Percentiles rank a stretch among this genome's conserved stretches.
These are phyloP conservation scores for Calamus simplicifolius DNA, from an alignment of 176 grass and related monocot species.

Conservation along the genomic window DNA sequence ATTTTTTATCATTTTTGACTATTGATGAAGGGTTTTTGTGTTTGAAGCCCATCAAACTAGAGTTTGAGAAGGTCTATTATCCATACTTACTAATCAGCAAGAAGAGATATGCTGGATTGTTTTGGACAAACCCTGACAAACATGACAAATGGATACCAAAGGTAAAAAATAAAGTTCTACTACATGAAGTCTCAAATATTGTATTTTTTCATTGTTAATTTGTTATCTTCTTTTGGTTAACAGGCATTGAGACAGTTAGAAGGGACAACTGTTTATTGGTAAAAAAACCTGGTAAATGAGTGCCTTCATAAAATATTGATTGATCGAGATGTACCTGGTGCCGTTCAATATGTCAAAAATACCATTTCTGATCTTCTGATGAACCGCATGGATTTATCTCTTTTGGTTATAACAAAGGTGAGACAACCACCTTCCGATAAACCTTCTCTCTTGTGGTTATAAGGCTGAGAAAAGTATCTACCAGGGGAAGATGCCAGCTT, in stretches of 20 bases:
- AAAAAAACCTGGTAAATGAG: constrained; percentile 94
- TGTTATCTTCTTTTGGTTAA: constrained; percentile 13
- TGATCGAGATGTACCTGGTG: constrained; percentile 79
- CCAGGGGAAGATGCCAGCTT: too few relatives aligned
- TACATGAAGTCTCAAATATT: not conserved
- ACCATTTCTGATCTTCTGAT: constrained; percentile 98
- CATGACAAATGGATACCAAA: constrained; percentile 99
- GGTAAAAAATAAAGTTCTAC: constrained; percentile 35
- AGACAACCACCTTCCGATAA: not conserved
- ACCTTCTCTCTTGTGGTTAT: too few relatives aligned
- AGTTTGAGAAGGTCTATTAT: constrained; percentile 98
- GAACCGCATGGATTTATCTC: constrained; percentile 94
- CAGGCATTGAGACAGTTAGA: constrained; percentile 98
- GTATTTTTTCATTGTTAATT: constrained; percentile 17
- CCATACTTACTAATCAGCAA: constrained; percentile 97
- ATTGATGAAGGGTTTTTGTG: not conserved
- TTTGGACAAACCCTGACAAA: constrained; percentile 93
- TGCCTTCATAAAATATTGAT: constrained; percentile 95
- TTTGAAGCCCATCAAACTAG: constrained; percentile 87
- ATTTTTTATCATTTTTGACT: too few relatives aligned
- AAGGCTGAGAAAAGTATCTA: too few relatives aligned
- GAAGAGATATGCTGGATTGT: constrained; percentile 99
- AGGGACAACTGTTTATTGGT: constrained; percentile 98
- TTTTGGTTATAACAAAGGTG: constrained; percentile 99
- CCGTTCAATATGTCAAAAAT: constrained; percentile 96